Base-by-base conservation (phyloP, 202 grass and related monocot species). In the Saccharum hybrid region DNA sequence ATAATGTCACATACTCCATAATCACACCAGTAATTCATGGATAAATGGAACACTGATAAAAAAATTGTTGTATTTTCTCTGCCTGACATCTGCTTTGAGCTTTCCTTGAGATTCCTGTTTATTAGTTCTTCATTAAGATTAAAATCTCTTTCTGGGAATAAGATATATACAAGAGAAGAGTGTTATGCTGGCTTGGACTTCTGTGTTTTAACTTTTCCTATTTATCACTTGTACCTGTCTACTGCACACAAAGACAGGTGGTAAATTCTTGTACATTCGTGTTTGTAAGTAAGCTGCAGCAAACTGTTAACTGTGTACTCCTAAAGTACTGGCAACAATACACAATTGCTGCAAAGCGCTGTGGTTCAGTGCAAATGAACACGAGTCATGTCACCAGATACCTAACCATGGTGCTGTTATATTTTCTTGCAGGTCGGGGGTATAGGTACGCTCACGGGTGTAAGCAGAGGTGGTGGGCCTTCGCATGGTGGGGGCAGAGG, bases 381-480 rank as follows among this genome's bases (percentile, higher is more conserved):
- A 21, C 1, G 18, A 56, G 30, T 38, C 30, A 21, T 75, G 48
- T 75, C 14, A 56, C 12, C 14, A 49, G 22, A 36, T 39, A 40
- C 46, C 23, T 71, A 71, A 61, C 52, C 36, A 61, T 22, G 56
- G 59, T 40, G 10, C 10, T 43, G 11, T 9, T 63, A 4, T 63
- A 7, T 42, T 38, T 81, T 81, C 67, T 56, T 79, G 63, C 43
- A 87, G 85, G 71, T 61, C 52, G 63, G 64, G 69, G 52, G 72
- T 23, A 54, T 51, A 39, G 52, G 66, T 68, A 18, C 18, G 31
- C 66, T 78, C 39, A 66, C 39, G 31, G 45, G 67, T 68, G 82
- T 59, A 46, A 84, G 48, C 54, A 83, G 73, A 57, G 30, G 73
- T 31, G 68, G 5, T 19, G 74, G 68, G 28, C 16, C 37, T 77